Evolutionary conservation across 2,329 filamentous ascomycete species (phyloP), one percentile per base, ranked within the genome.

Genomic region (Hirsutella minnesotensis): DNA sequence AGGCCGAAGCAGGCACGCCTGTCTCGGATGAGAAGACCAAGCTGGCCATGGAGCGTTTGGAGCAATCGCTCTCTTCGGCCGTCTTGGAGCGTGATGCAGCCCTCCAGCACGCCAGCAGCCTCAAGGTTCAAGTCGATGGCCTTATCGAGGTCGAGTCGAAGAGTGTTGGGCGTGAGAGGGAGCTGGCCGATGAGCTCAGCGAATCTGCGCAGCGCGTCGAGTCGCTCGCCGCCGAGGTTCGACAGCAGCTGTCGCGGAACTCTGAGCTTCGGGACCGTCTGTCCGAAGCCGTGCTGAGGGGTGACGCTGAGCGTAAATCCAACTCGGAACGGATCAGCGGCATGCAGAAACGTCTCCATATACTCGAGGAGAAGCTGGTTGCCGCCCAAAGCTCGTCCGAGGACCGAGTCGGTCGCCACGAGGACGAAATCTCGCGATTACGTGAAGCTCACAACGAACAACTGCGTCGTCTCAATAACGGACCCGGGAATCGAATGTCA

Each of bases 341-440:
- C 43, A 77, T 96, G 59, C 89, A 96, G 59, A 75, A 75, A 47
- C 83, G 81, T 45, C 80, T 98, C 44, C 86, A 84, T 53, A 65
- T 69, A 15, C 77, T 95, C 40, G 92, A 96, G 59, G 89, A 96
- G 47, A 78, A 83, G 53, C 76, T 98, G 19, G 72, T 94, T 42
- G 66, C 77, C 18, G 87, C 90, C 2, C 90, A 96, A 61, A 81
- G 86, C 44, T 77, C 83, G 18, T 90, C 87, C 1, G 92, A 98
- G 59, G 88, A 90, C 39, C 81, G 81, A 33, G 78, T 96, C 44
- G 68, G 77, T 36, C 81, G 79, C 39, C 88, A 95, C 56, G 92
- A 96, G 60, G 86, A 92, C 31, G 88, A 95, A 62, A 75, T 95
- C 31, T 68, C 76, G 16, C 69, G 74, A 19, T 67, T 96, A 43